Evolutionary conservation across 257 asterid genomes (phyloP).

Genomic region (Phtheirospermum japonicum): DNA sequence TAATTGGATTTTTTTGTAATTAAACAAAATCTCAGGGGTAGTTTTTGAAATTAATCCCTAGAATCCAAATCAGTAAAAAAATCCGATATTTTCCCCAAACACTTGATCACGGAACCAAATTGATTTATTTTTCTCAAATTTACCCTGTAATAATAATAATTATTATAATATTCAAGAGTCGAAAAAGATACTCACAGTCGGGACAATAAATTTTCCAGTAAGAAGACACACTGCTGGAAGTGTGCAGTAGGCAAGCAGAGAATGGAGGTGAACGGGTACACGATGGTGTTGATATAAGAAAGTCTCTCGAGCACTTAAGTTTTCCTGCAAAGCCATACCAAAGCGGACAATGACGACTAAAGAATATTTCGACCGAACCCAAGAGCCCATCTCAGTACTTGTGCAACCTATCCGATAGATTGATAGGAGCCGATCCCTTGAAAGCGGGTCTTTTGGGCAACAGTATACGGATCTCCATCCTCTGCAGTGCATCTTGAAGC

Average conservation of each 20-base stretch:
- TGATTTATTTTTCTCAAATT: neutral
- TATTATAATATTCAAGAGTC: constrained; percentile 2
- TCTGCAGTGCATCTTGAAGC: constrained; percentile 92
- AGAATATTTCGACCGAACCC: constrained; percentile 90
- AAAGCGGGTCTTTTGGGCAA: constrained; percentile 73
- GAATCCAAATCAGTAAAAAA: too few relatives aligned
- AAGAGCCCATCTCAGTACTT: constrained; percentile 90
- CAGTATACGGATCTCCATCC: constrained; percentile 86
- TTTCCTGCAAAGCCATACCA: constrained; percentile 86
- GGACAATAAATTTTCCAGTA: constrained; percentile 83
- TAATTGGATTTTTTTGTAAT: too few relatives aligned
- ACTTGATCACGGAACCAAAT: neutral
- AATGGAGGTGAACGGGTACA: constrained; percentile 83
- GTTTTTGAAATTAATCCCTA: too few relatives aligned
- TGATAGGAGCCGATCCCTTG: constrained; percentile 89
- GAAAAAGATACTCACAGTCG: constrained; percentile 54
- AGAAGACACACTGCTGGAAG: constrained; percentile 87
- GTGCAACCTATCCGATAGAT: constrained; percentile 86
- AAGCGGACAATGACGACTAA: constrained; percentile 87
- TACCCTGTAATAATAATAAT: constrained; percentile 3
- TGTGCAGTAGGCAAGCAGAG: constrained; percentile 73
- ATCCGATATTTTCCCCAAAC: neutral
- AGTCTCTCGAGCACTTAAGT: constrained; percentile 74
- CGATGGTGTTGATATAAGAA: constrained; percentile 73
- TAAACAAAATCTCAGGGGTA: too few relatives aligned